Evolutionary conservation across 139 green algal genomes (phyloP), one percentile per base, ranked within the genome.

Genomic region (Trebouxia sp.): DNA sequence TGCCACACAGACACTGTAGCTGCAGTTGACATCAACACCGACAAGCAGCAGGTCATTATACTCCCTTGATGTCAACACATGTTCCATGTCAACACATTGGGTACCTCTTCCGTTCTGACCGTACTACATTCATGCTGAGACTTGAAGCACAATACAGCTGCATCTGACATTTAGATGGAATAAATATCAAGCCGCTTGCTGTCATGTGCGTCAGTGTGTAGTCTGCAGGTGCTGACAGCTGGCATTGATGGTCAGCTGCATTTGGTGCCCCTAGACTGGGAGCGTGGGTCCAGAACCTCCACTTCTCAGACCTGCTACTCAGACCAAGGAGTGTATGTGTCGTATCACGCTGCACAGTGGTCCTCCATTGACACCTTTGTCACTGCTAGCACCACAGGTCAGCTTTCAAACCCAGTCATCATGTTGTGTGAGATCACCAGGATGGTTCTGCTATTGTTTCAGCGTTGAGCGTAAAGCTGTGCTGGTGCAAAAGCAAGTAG

Each of bases 1-100:
- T 65, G 65, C 39, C 76, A 81, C 38, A 65, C 53, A 26, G 76
- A 65, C 50, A 45, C 39, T n/a, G 53, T 81, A 38, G 53, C 55
- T 7, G 76, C 53, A 22, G 53, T 81, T 32, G 76, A 65, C 5
- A 48, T 74, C 48, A 65, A 72, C 28, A 35, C 32, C 14, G 76
- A 81, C 22, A 81, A 65, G 26, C 48, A 65, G 32, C 48, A 81
- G 76, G 69, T 77, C 69, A 77, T n/a, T n/a, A n/a, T n/a, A n/a
- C n/a, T n/a, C n/a, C n/a, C n/a, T n/a, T n/a, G n/a, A n/a, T n/a
- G n/a, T n/a, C n/a, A n/a, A n/a, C 47, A 53, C 47, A 53, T 53
- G 47, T 53, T 14, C 47, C 47, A 53, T 14, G 14, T 26, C 2
- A 6, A 53, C 47, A 53, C 47, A 53, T 53, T 5, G 15, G 47